phyloP scores from a whole-genome alignment of 495 filamentous ascomycete species.

The Clohesyomyces aquaticus region DNA sequence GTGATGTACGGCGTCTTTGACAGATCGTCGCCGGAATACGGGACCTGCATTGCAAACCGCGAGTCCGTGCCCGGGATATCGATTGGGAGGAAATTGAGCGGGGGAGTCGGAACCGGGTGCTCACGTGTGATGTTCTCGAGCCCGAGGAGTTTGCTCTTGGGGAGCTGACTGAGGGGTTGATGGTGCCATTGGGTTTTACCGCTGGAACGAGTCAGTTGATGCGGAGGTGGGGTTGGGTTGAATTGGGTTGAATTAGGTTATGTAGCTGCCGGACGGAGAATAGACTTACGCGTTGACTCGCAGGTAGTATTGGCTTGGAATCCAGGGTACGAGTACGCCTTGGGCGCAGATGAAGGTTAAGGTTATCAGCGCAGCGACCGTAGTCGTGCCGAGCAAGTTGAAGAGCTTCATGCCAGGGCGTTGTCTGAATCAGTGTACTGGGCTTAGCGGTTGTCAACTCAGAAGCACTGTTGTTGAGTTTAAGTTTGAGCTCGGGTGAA shows the following conservation, averaged over 20 bases:
- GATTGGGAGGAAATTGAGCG: constrained; percentile 6
- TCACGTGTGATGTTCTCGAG: constrained; percentile 31
- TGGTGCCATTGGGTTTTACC: constrained; percentile 5
- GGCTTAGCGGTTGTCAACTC: too few relatives aligned
- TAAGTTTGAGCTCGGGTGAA: too few relatives aligned
- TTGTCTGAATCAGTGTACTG: too few relatives aligned
- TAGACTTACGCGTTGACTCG: background rate
- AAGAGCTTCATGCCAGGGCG: too few relatives aligned
- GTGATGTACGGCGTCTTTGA: constrained; percentile 1
- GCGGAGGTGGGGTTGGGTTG: constrained; percentile 6
- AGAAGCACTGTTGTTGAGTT: too few relatives aligned
- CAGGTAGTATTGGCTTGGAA: background rate
- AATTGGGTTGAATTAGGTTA: too few relatives aligned
- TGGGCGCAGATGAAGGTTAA: too few relatives aligned
- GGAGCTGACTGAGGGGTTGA: constrained; percentile 16
- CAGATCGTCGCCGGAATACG: constrained; percentile 2
- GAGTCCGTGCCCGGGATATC: background rate
- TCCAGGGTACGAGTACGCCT: too few relatives aligned
- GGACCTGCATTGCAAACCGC: background rate
- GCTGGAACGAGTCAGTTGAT: constrained; percentile 10
- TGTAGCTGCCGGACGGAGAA: too few relatives aligned
- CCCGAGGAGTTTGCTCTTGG: constrained; percentile 3
- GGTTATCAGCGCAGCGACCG: too few relatives aligned
- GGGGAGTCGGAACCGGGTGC: constrained; percentile 16
- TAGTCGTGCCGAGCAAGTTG: too few relatives aligned